Conservation (phyloP, 177 flowering plant genomes). For the Vitis hybrid region DNA sequence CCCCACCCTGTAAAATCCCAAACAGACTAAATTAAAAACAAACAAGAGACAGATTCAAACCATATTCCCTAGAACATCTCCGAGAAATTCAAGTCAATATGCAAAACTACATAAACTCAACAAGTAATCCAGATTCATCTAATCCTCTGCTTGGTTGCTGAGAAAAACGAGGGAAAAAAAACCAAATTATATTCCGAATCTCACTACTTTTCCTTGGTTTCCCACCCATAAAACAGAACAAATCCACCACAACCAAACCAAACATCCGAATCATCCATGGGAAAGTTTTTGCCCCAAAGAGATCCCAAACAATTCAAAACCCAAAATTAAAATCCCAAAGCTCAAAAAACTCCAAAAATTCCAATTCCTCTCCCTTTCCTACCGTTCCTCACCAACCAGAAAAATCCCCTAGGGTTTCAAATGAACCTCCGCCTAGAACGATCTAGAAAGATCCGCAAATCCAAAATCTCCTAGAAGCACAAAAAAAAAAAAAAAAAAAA, state of each 20-base stretch:
- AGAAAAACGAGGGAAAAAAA: background rate
- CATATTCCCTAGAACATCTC: background rate
- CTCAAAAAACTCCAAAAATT: background rate
- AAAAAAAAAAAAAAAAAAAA: background rate
- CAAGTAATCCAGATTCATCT: background rate
- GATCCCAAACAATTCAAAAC: too few species aligned
- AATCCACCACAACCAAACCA: too few species aligned
- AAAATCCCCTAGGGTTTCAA: background rate
- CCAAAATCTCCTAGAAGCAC: slow-evolving; percentile 15
- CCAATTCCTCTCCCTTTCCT: background rate
- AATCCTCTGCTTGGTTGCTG: background rate
- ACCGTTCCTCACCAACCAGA: background rate
- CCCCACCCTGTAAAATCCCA: slow-evolving; percentile 72
- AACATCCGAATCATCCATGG: too few species aligned
- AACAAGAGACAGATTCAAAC: background rate
- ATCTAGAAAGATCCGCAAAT: slow-evolving; percentile 16
- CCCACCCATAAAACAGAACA: too few species aligned
- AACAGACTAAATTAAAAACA: slow-evolving; percentile 4
- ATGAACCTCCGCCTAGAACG: background rate
- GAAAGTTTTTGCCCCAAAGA: too few species aligned
- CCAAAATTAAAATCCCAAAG: too few species aligned
- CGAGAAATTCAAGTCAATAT: background rate
- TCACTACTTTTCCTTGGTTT: background rate
- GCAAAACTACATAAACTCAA: background rate
- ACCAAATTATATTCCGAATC: background rate